These are phyloP conservation scores for Candida albicans DNA, from an alignment of 1,139 yeast species.

Conservation along the genomic window DNA sequence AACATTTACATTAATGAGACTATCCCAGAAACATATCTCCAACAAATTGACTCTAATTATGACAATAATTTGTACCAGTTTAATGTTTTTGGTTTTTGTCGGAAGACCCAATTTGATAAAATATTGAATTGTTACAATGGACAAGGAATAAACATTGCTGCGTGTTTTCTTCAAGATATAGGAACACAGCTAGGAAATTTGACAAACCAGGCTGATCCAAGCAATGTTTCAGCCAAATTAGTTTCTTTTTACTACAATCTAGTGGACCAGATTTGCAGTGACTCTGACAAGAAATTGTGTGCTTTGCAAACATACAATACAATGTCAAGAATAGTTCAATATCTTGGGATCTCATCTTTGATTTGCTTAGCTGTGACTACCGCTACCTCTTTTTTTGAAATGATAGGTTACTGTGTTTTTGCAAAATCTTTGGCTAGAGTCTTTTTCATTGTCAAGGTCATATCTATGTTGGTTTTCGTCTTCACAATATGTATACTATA, in stretches of 20 bases:
- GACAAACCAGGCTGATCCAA: slow-evolving; percentile 37
- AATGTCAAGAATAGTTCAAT: slow-evolving; percentile 3
- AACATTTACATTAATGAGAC: slow-evolving; percentile 28
- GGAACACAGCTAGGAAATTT: slow-evolving; percentile 47
- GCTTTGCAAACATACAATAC: slow-evolving; percentile 9
- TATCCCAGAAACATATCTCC: slow-evolving; percentile 24
- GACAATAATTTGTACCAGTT: slow-evolving; percentile 42
- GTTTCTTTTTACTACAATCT: slow-evolving; percentile 22
- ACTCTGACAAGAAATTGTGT: slow-evolving; percentile 7
- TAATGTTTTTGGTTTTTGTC: slow-evolving; percentile 53
- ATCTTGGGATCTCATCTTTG: slow-evolving; percentile 2
- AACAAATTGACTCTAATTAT: slow-evolving; percentile 46
- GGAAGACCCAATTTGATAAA: slow-evolving; percentile 22
- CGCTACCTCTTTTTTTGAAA: neutral
- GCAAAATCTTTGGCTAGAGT: neutral
- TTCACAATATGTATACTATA: slow-evolving; percentile 3
- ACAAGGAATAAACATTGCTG: slow-evolving; percentile 47
- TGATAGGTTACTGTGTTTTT: neutral
- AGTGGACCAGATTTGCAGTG: slow-evolving; percentile 14
- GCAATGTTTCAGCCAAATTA: slow-evolving; percentile 41
- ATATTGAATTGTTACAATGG: slow-evolving; percentile 33
- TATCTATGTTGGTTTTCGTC: neutral
- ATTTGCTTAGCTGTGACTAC: slow-evolving; percentile 1
- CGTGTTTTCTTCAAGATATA: slow-evolving; percentile 49
- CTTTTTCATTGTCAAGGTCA: neutral